Evolutionary conservation across 768 basidiomycete species (phyloP), one percentile per base, ranked within the genome.

Genomic region (Amanita brunnescens): DNA sequence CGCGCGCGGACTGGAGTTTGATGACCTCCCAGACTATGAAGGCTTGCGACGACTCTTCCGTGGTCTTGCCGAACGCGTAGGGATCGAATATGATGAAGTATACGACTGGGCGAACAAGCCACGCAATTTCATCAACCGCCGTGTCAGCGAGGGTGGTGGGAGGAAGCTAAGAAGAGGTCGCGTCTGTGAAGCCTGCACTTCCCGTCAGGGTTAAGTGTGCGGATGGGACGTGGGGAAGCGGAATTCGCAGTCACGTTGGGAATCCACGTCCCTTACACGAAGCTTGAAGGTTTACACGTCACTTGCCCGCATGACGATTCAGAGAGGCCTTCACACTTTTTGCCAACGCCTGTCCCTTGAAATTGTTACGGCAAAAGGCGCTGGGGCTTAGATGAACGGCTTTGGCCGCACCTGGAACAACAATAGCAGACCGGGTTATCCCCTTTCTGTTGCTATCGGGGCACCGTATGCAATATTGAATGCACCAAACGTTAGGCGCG

Each of bases 21-120:
- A 88, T 60, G 91, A 93, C 69, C 73, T 89, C 35, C 91, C 91
- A 8, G 91, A 94, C 66, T 94, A 93, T 59, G 84, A 82, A 39
- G 90, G 90, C 23, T 70, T 92, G 20, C 76, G 90, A 38, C 78
- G 76, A 40, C 75, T 91, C 40, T 89, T 92, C 64, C 74, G 76
- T 13, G 77, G 75, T 3, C 61, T 85, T 9, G 82, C 77, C 1
- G 71, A 69, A 52, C 71, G 77, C 7, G 65, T 75, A n/a, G 78
- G 75, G 1, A 67, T 81, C 6, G 71, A 72, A 49, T 81, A 79
- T 58, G 79, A 81, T 58, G 74, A 69, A 10, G 67, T 70, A 1
- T 75, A 62, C 58, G 72, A 75, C 51, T 77, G 75, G 75, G 69
- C 62, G 14, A 55, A 16, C 30, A 55, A 51, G 24, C 59, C 55